Percentiles rank a stretch among this genome's conserved stretches.
phyloP scores from a whole-genome alignment of 805 yeast genomes.

The Candida railenensis region DNA sequence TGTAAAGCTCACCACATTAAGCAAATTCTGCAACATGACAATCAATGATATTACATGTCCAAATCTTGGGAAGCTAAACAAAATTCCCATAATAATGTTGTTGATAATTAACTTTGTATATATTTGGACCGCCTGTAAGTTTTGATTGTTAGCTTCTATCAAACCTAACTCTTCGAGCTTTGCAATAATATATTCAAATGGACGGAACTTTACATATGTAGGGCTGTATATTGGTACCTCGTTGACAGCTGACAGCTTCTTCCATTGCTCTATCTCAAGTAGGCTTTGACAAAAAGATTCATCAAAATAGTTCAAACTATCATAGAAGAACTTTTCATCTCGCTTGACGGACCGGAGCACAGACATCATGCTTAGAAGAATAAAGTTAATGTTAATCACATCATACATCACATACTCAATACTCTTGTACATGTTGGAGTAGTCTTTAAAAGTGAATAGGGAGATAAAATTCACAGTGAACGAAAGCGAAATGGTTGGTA shows the following conservation, averaged over 20 bases:
- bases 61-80: conserved; percentile 40
- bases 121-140: conserved; percentile 20
- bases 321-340: conserved; percentile 17
- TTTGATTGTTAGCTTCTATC: conserved; percentile 3
- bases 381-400: not conserved
- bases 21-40: conserved; percentile 42
- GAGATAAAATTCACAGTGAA: not conserved
- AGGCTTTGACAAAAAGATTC: conserved; percentile 4
- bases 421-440: not conserved
- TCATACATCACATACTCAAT: not conserved
- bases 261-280: not conserved
- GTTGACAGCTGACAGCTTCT: not conserved
- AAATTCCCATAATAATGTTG: conserved; percentile 28
- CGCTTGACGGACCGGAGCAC: conserved; percentile 15
- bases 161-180: conserved; percentile 1
- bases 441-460: not conserved
- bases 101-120: conserved; percentile 13
- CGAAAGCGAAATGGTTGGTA: not conserved
- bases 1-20: conserved; percentile 45
- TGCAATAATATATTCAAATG: conserved; percentile 1
- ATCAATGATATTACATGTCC: conserved; percentile 44
- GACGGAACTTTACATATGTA: not conserved
- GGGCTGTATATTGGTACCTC: not conserved
- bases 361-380: conserved; percentile 12
- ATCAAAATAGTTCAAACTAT: conserved; percentile 7